A percentile compares a stretch with the other conserved stretches of the same genome.
Evolutionary conservation across 2,329 filamentous ascomycete genomes (phyloP).

Genomic region (Neofusicoccum umdonicola): DNA sequence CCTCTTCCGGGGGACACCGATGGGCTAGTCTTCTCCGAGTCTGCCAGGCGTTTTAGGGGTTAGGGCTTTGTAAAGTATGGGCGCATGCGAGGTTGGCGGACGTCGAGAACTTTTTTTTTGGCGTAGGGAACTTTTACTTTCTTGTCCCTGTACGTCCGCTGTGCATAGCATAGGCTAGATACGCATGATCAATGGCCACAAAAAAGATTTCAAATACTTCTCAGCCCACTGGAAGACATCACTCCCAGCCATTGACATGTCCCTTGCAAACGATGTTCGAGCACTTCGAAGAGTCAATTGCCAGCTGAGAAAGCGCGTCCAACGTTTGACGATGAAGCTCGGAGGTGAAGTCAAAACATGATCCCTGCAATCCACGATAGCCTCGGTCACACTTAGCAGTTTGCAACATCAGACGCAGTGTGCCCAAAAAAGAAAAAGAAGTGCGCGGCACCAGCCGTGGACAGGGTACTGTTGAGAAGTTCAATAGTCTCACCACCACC

Average conservation of each 20-base stretch:
- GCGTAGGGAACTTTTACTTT: conserved; percentile 6
- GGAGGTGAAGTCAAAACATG: no score
- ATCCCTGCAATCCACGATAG: no score
- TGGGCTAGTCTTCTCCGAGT: not conserved
- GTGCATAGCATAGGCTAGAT: conserved; percentile 16
- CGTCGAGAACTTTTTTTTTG: conserved; percentile 7
- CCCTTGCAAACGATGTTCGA: no score
- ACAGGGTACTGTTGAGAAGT: not conserved
- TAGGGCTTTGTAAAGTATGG: conserved; percentile 15
- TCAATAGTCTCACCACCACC: no score
- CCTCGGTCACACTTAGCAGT: no score
- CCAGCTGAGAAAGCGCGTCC: no score
- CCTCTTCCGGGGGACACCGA: not conserved
- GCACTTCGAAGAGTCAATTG: no score
- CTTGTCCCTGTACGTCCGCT: conserved; percentile 5
- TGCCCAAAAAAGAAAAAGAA: no score
- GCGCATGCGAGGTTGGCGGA: conserved; percentile 10
- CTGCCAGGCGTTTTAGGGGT: conserved; percentile 11
- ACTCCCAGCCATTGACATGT: no score
- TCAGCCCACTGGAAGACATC: no score
- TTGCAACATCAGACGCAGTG: no score
- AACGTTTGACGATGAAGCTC: no score
- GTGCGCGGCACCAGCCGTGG: not conserved
- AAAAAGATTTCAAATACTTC: not conserved
- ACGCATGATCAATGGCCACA: conserved; percentile 5